A percentile compares a stretch with the other conserved stretches of the same genome.
phyloP scores from a whole-genome alignment of 805 yeast genomes.

The Barnettozyma sucrosica region DNA sequence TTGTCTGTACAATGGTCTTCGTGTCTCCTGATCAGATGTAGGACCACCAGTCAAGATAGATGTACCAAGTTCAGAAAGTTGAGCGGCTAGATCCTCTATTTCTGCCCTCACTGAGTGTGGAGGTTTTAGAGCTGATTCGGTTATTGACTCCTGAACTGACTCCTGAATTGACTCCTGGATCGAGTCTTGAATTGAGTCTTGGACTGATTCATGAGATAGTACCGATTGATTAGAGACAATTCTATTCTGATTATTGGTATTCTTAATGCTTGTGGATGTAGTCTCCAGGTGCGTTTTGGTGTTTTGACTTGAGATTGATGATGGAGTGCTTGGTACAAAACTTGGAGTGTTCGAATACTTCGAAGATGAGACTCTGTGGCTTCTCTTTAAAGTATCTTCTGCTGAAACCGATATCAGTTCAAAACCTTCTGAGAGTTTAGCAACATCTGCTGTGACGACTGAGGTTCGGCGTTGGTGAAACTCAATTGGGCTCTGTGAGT shows the following conservation, averaged over 20 bases:
- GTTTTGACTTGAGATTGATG: background rate
- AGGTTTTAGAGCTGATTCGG: background rate
- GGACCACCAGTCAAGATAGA: background rate
- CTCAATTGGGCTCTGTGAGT: background rate
- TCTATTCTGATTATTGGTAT: background rate
- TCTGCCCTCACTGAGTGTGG: background rate
- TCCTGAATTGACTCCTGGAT: conserved; percentile 17
- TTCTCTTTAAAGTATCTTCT: background rate
- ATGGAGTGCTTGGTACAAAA: background rate
- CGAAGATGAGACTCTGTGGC: background rate
- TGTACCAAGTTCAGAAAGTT: conserved; percentile 2
- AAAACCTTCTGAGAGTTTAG: background rate
- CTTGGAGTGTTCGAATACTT: background rate
- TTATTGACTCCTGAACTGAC: conserved; percentile 12
- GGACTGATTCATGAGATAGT: conserved; percentile 4
- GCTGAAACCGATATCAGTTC: background rate
- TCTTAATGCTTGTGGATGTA: background rate
- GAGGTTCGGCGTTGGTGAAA: background rate
- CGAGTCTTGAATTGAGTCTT: conserved; percentile 18
- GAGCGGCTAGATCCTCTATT: conserved; percentile 1
- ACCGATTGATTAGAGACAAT: conserved; percentile 7
- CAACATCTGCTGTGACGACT: background rate
- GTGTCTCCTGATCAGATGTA: background rate
- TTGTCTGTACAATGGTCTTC: background rate
- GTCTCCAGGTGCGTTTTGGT: background rate